These are phyloP conservation scores for Musa itinerans DNA, from an alignment of 176 grass and related monocot genomes.

Conservation along the genomic window DNA sequence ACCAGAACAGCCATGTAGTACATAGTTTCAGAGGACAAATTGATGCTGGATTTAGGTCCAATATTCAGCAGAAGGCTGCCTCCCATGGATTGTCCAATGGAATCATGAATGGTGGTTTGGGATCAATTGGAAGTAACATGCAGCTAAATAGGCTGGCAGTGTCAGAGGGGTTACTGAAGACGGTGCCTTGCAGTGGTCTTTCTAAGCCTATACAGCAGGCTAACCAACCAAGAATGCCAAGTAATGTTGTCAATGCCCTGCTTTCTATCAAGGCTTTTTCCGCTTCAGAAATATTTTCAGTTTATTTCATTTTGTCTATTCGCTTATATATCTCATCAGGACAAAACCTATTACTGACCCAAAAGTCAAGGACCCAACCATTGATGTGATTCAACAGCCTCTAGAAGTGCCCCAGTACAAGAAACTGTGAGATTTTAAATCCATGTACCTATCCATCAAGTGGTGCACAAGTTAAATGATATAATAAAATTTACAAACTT, in stretches of 20 bases:
- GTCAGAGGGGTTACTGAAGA: slow-evolving; percentile 62
- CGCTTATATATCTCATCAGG: background rate
- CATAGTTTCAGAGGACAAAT: slow-evolving; percentile 41
- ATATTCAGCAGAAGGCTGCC: slow-evolving; percentile 63
- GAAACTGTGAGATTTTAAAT: background rate
- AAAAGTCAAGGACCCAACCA: background rate
- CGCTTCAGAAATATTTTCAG: background rate
- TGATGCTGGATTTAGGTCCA: slow-evolving; percentile 56
- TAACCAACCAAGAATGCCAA: slow-evolving; percentile 60
- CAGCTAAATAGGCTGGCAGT: slow-evolving; percentile 54
- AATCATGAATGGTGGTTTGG: slow-evolving; percentile 69
- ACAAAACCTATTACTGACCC: background rate
- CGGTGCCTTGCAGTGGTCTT: slow-evolving; percentile 44
- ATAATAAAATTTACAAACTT: background rate
- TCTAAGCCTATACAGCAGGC: slow-evolving; percentile 70
- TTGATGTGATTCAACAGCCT: background rate
- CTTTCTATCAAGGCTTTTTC: slow-evolving; percentile 15
- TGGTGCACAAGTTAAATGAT: background rate
- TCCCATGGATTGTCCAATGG: slow-evolving; percentile 59
- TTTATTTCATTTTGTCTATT: background rate
- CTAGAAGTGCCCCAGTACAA: background rate
- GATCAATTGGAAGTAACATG: slow-evolving; percentile 53
- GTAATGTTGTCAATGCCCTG: slow-evolving; percentile 32
- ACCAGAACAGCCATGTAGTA: slow-evolving; percentile 43
- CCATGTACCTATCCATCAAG: background rate